Base-by-base conservation (phyloP, 768 basidiomycete species). In the Psilocybe cyanescens region DNA sequence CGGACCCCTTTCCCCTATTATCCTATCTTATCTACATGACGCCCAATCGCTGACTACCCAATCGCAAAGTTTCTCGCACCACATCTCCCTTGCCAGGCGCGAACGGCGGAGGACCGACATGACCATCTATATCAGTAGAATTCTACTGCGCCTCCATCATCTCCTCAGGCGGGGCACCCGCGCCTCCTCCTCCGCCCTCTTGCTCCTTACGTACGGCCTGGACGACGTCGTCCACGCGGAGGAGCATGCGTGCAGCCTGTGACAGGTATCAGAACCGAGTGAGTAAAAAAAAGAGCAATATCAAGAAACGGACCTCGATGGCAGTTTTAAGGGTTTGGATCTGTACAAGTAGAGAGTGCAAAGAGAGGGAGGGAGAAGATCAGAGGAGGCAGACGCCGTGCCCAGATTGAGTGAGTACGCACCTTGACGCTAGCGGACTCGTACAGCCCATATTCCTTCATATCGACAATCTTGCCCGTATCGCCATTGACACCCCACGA, bases 311-410 rank as follows among this genome's bases (percentile, higher is more conserved):
- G 50, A 88, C 90, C 86, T 99, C 95, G 68, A 99, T 90, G 16
- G 97, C 96, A 7, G 96, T 99, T 84, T 99, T 98, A 71, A 97
- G 79, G 8, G 89, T 98, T 82, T 99, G 97, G 37, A 97, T 90
- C 91, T 90, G 24, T 24, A 24, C 24, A 24, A 24, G 0, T 24
- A 24, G 24, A 33, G 31, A 55, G 48, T 57, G 39, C 17, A 12
- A 24, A 59, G 48, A 30, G 30, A 24, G 19, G 11, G 31, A 58
- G 12, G 11, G 2, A 5, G 9, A 28, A 49, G 9, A 14, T 19
- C 48, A 37, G 24, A 24, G 24, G 24, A 24, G 24, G 24, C 2
- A 24, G 24, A 24, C 0, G 24, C 0, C 24, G 24, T 24, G 24
- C 24, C 0, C 24, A 24, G 24, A 24, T 24, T 0, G 2, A 14